These are phyloP conservation scores for Penicillium sp. DNA, from an alignment of 2,329 filamentous ascomycete species.

Conservation along the genomic window DNA sequence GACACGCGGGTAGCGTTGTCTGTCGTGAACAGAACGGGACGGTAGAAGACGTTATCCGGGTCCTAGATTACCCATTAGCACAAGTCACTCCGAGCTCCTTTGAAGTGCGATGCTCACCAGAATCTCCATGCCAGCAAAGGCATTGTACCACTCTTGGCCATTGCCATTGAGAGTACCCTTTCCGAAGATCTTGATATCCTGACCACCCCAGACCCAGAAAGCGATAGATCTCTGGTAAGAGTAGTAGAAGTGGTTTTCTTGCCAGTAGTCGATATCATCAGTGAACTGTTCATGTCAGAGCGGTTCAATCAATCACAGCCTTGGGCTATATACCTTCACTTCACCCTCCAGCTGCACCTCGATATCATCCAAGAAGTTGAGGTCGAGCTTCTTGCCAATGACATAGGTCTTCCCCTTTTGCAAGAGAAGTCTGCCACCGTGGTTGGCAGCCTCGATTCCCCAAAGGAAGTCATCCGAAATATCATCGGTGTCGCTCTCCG, in stretches of 20 bases:
- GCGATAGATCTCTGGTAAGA: slow-evolving; percentile 56
- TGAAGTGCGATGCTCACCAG: slow-evolving; percentile 19
- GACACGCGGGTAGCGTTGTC: slow-evolving; percentile 59
- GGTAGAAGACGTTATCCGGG: slow-evolving; percentile 54
- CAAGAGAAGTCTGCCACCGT: slow-evolving; percentile 57
- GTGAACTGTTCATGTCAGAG: slow-evolving; percentile 38
- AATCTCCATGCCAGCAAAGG: slow-evolving; percentile 44
- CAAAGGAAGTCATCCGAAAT: slow-evolving; percentile 55
- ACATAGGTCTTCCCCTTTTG: slow-evolving; percentile 55
- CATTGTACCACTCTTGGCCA: slow-evolving; percentile 52
- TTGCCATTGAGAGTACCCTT: slow-evolving; percentile 57
- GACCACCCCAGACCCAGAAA: slow-evolving; percentile 64
- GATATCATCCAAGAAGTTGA: slow-evolving; percentile 58
- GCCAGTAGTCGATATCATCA: slow-evolving; percentile 49
- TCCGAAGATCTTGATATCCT: slow-evolving; percentile 60
- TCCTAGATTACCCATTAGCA: slow-evolving; percentile 32
- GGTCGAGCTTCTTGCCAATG: slow-evolving; percentile 58
- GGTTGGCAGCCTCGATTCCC: slow-evolving; percentile 56
- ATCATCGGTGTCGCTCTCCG: slow-evolving; percentile 55
- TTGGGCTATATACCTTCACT: slow-evolving; percentile 39
- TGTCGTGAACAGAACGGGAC: slow-evolving; percentile 60
- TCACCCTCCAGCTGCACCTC: slow-evolving; percentile 60
- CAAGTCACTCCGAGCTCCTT: no score
- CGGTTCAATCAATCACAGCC: background rate
- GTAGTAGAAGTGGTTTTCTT: slow-evolving; percentile 51